Base-by-base conservation (phyloP, 257 asterid genomes). In the Osmanthus fragrans region DNA sequence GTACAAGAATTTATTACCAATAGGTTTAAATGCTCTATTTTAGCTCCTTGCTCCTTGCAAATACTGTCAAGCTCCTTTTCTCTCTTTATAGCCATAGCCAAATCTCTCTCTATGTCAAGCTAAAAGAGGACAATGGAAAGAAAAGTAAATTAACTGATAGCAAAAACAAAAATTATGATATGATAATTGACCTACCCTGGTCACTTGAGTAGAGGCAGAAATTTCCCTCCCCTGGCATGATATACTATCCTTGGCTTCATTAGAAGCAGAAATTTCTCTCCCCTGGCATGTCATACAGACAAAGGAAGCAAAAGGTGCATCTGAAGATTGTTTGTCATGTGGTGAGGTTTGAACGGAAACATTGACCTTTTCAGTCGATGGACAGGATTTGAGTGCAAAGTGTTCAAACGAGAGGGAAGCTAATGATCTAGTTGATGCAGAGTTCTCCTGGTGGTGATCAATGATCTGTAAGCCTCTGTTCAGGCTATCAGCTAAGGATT, bases 341-440 rank as follows among this genome's bases (percentile, higher is more conserved):
- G 86, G 69, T 73, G 82, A 86, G 77, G 91, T 82, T 74, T 88
- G 93, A 72, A 81, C 85, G 76, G 89, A 86, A 76, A 83, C 86
- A 80, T 82, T 79, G 29, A 73, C 87, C 85, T 83, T 89, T 76
- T 87, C 94, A 81, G 78, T 80, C 71, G 86, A 75, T 21, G 85
- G 73, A 71, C 94, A 72, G 36, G 91, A 92, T 77, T 91, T 86
- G 49, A 93, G 80, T n/a, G 98, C 95, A 75, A 96, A 84, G 79
- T 92, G 97, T 77, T 92, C 97, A 72, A 96, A 96, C 32, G 99
- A 96, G 87, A 96, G 91, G 54, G 99, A 92, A 73, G 84, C 96
- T 13, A 92, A 89, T 25, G 98, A 90, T 81, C 90, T 87, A 69
- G 89, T 81, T 18, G 92, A 86, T 11, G 83, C 77, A 15, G 97